Evolutionary conservation across 805 yeast genomes (phyloP), one percentile per base, ranked within the genome.

Genomic region (Jamesozyma rosinii): DNA sequence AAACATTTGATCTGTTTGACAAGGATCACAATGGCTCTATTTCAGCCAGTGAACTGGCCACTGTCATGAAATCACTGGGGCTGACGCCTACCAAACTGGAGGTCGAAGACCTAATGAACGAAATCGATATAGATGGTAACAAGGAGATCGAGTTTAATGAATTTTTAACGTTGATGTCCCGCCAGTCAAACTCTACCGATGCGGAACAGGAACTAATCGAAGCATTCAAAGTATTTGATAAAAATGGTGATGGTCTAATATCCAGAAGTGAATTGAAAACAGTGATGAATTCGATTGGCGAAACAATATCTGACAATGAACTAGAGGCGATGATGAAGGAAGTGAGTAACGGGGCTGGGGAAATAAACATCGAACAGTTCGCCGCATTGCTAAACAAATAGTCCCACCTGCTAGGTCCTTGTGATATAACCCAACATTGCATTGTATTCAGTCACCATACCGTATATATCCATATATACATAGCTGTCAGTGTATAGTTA

Each of bases 31-130:
- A 89, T 66, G 98, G 98, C 3, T 85, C 88, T 60, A 92, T 90
- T 70, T 86, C 96, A 46, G 84, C 95, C 55, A 76, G 83, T 57
- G 98, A 90, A 68, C 74, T 90, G 53, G 96, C 97, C 48, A 86
- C 95, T 3, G 98, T 92, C 43, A 90, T 90, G 97, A 82, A 97
- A 69, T 86, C 96, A n/a, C 74, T 90, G 59, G 98, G 97, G 37
- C 92, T 88, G 66, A 86, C 87, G 57, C 98, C 98, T 20, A 80
- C 92, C 35, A 97, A 90, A 64, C 78, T 85, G 51, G 97, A 90
- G 65, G 81, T 90, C 55, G 82, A 88, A 39, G 98, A 90, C 64
- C 80, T 90, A 83, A 86, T 90, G 72, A 90, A 90, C 65, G 97
- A 92, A 69, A 94, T 90, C 40, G 98, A 90, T 66, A 81, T 82